Base-by-base conservation (phyloP, 2,329 filamentous ascomycete genomes). In the Fusarium stilboides region DNA sequence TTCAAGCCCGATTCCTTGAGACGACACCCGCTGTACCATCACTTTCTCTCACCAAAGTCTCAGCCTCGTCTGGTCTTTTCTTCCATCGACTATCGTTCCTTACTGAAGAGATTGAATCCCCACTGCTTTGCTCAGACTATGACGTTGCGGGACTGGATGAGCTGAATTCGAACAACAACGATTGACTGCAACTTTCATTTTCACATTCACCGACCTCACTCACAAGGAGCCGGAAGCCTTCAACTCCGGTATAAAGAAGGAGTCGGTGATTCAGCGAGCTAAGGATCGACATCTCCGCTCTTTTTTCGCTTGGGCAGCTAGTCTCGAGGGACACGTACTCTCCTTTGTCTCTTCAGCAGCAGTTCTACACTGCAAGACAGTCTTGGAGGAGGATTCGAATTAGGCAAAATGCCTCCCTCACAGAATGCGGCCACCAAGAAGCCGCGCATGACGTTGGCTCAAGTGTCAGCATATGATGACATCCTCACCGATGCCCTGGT, bases 381-480 rank as follows among this genome's bases (percentile, higher is more conserved):
- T 26, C 31, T 45, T 13, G 17, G 22, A 39, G 33, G 54, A 54
- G 46, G 5, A 8, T 9, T 55, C 36, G 6, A n/a, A 40, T 13
- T 45, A 34, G 62, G 56, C 49, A 61, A 50, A 42, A 80, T 84
- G 82, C 76, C 82, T 71, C 76, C 80, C 24, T 72, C 78, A 46
- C 78, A 79, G 53, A 70, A 70, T 22, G 66, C 78, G 69, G 54
- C 79, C 40, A 73, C 79, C 19, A 88, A 91, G 80, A 92, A 87
- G 82, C 89, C 92, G 77, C 89, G 89, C 66, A 86, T 99, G 74
- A 97, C 94, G 9, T 85, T 98, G 73, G 90, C 91, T 64, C 94
- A 97, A 84, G 84, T 99, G 75, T 92, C 94, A 33, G 91, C 92
- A 50, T 98, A 98, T 83, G 96, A 99, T 82, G 96, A 99, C 80